Base-by-base conservation (phyloP, 371 early-diverging fungal species). In the Gilbertella persicaria region DNA sequence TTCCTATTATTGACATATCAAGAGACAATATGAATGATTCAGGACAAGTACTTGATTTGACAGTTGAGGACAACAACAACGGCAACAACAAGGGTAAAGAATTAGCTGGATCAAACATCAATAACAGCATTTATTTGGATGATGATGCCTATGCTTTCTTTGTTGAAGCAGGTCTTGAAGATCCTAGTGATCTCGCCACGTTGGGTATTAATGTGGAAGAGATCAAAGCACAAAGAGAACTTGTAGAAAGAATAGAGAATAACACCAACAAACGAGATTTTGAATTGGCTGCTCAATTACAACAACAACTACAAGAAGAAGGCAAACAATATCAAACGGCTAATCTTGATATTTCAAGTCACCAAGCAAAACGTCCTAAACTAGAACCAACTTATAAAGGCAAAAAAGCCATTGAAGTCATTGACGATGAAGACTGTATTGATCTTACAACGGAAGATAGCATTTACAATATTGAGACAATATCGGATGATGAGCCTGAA, bases 161-260 rank as follows among this genome's bases (percentile, higher is more conserved):
- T 35, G 45, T 51, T 12, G 64, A 64, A 39, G 55, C 59, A 0
- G 64, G 64, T 6, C 23, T 63, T 0, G 54, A 53, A 4, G 36
- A 58, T 35, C 50, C 64, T 25, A 47, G 52, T 6, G 56, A 44
- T 40, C 41, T 59, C 1, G 38, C 20, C 5, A 39, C 17, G 29
- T 28, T 66, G 12, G 66, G 66, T 16, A 54, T 66, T 24, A 53
- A 66, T 29, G 14, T 58, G 14, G 62, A 61, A 7, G 58, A 53
- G 16, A 54, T 66, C 4, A 25, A 26, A 4, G 30, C 50, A 14
- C 62, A 66, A 33, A 45, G 24, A 19, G 5, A 26, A 10, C 16
- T 60, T 19, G 60, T 28, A 4, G 50, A 56, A 16, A 28, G 44
- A 19, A 8, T 53, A 12, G 48, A 59, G 20, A 2, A 20, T 6